Evolutionary conservation across 2,329 filamentous ascomycete species (phyloP), one percentile per base, ranked within the genome.

Genomic region (Aspergillus latus): DNA sequence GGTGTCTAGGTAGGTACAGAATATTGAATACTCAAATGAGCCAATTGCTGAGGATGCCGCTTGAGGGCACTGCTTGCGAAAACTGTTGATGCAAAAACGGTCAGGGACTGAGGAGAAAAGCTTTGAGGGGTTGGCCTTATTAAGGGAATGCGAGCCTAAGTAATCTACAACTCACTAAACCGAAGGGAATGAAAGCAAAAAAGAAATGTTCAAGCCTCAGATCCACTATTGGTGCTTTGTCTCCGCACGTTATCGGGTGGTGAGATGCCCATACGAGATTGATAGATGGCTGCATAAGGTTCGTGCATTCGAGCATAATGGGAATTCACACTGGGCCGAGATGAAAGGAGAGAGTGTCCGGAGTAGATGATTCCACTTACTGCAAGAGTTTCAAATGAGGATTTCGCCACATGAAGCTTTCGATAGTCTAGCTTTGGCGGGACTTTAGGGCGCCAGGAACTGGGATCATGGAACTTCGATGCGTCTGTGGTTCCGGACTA

Each of bases 401-500:
- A 21, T 42, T 21, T 21, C 11, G 13, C 7, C 26, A 42, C 39
- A 40, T 16, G 32, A 37, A 29, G 11, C 36, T 46, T 46, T 32
- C 48, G 42, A 50, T 50, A 50, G 58, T 54, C 57, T 60, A 58
- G 54, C 49, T 52, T 36, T 52, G 32, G 60, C 54, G 59, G 59
- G 59, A 55, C 34, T 37, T 13, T 13, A 13, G 34, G 52, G 58
- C 50, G 53, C 47, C 45, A 57, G 54, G 43, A 49, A 57, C 54
- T 32, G 42, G 59, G 58, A 56, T 62, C 59, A 16, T 43, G 36
- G 30, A 42, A 42, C 59, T 53, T 54, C 42, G 32, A 54, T 63
- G 61, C 58, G 57, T 57, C 15, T 56, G 43, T 54, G 52, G 55
- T 52, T 59, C 39, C 50, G 56, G 52, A 59, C 61, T 64, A 64